Evolutionary conservation across 129 eudicot genomes (phyloP).

Genomic region (Solidago caesia): DNA sequence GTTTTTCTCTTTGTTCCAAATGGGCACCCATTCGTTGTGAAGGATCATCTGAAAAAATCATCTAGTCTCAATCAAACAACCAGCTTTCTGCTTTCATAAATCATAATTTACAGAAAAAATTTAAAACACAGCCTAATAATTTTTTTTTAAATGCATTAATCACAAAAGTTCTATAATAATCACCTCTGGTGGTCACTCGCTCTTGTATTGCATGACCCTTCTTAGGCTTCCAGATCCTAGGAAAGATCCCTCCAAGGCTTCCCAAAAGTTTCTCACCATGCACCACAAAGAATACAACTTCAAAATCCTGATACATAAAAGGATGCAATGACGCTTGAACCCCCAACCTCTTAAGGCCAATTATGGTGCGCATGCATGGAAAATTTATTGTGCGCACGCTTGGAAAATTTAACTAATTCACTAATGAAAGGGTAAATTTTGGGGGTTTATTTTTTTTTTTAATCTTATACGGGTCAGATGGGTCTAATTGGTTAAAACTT

Average conservation of each 20-base stretch:
- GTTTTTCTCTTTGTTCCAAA: conserved; percentile 83
- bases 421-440: background rate
- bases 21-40: conserved; percentile 66
- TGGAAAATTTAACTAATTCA: background rate
- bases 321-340: background rate
- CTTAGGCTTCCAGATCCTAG: conserved; percentile 97
- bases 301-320: conserved; percentile 1
- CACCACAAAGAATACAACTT: conserved; percentile 25
- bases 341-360: background rate
- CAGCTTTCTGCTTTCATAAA: background rate
- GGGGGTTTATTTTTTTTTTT: background rate
- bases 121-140: background rate
- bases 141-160: background rate
- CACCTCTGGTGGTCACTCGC: conserved; percentile 73
- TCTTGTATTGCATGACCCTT: conserved; percentile 65
- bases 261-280: conserved; percentile 98
- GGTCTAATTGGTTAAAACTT: background rate
- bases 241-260: conserved; percentile 87
- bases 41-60: conserved; percentile 66
- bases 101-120: background rate
- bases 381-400: background rate
- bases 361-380: background rate
- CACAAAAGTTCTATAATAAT: background rate
- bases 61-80: conserved; percentile 6
- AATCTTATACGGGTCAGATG: background rate